Base-by-base conservation (phyloP, 106 monocot genomes). In the Acorus calamus region DNA sequence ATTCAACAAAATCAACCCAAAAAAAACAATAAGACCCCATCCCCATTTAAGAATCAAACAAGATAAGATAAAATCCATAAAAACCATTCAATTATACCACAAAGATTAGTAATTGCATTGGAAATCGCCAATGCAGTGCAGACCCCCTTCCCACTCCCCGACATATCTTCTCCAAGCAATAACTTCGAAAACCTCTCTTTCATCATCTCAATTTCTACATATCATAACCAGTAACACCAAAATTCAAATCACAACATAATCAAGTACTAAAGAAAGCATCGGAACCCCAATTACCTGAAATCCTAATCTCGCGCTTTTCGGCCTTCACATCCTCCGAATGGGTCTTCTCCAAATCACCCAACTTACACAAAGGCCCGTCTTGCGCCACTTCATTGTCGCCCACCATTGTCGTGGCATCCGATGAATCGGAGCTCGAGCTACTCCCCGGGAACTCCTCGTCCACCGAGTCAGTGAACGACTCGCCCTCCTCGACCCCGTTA, bases 131-230 rank as follows among this genome's bases (percentile, higher is more conserved):
- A 52, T 53, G 94, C 94, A 44, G 82, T 84, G 67, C 84, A 83
- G 14, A 87, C 94, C n/a, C 94, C 87, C 67, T 96, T 87, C 52
- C 89, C 94, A 58, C 79, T 79, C 9, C 89, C 89, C 11, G 89
- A 90, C 94, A 90, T 94, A 67, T 94, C 94, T 76, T 94, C 94
- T 62, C 94, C 94, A 50, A 96, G 86, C 66, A 96, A 62, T 71
- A 96, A 62, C 54, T 96, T 96, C 10, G 94, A 74, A 70, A 89
- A 96, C 58, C 90, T 86, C 75, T 94, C 89, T 73, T 84, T 94
- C 94, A 94, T 94, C 89, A 94, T 82, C 52, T 89, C 94, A 42
- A 84, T 67, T 14, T 94, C 94, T 94, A 61, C 12, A 62, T 14
- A 14, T 44, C 12, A 62, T 13, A 14, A 71, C 7, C 11, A 42